phyloP scores from a whole-genome alignment of 2,329 filamentous ascomycete genomes.

The Aureobasidium sp. region DNA sequence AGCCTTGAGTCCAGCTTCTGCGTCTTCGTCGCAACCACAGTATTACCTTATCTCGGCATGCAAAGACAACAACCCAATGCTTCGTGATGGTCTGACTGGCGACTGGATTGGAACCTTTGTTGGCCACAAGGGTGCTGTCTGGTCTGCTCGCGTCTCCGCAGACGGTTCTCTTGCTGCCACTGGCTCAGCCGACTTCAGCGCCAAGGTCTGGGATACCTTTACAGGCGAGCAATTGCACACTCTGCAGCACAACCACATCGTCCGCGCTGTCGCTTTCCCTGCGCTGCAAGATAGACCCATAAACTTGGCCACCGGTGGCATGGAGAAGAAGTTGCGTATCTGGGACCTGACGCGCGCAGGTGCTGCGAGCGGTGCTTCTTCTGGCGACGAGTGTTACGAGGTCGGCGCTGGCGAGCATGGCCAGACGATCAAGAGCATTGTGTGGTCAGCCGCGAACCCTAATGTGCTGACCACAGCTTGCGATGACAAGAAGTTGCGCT shows the following conservation, averaged over 20 bases:
- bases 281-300: slow-evolving; percentile 58
- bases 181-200: slow-evolving; percentile 83
- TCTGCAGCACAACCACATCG: slow-evolving; percentile 88
- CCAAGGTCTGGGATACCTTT: slow-evolving; percentile 95
- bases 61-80: slow-evolving; percentile 93
- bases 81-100: slow-evolving; percentile 89
- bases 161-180: slow-evolving; percentile 86
- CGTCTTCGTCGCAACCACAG: slow-evolving; percentile 34
- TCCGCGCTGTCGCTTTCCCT: slow-evolving; percentile 80
- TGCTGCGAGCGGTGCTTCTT: slow-evolving; percentile 33
- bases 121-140: slow-evolving; percentile 96
- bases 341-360: slow-evolving; percentile 68
- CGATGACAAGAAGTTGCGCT: slow-evolving; percentile 83
- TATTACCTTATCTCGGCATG: slow-evolving; percentile 85
- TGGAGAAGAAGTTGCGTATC: slow-evolving; percentile 92
- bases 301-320: slow-evolving; percentile 82
- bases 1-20: slow-evolving; percentile 49
- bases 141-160: slow-evolving; percentile 85
- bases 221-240: slow-evolving; percentile 83
- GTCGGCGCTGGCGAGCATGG: slow-evolving; percentile 79
- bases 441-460: slow-evolving; percentile 76
- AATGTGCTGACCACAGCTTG: slow-evolving; percentile 87
- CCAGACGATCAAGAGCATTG: slow-evolving; percentile 89
- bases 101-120: slow-evolving; percentile 98
- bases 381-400: slow-evolving; percentile 52